Conservation (phyloP, 768 basidiomycete species). For the Boletus bicolor region DNA sequence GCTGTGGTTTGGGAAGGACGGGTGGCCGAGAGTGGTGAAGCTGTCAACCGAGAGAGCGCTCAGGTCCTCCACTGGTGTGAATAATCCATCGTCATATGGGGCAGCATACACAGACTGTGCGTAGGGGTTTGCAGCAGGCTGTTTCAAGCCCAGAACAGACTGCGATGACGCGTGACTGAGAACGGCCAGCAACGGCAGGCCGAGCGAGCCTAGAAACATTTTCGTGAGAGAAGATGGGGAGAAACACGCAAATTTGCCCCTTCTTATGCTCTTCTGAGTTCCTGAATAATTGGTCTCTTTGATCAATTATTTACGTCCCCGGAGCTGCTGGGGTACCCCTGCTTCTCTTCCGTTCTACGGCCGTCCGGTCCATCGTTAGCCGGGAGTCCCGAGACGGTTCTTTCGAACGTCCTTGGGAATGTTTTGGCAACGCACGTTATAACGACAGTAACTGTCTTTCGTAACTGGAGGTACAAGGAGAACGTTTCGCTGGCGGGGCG, state of each 20-base stretch:
- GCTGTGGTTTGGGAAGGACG: conserved; percentile 39
- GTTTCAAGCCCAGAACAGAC: conserved; percentile 16
- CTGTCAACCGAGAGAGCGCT: conserved; percentile 22
- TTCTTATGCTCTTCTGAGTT: not conserved
- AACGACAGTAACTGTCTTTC: not conserved
- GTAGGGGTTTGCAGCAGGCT: not conserved
- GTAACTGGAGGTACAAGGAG: not conserved
- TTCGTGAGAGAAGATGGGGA: not conserved
- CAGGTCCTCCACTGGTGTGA: conserved; percentile 31
- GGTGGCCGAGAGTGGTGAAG: conserved; percentile 40
- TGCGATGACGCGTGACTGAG: conserved; percentile 19
- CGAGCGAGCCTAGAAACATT: conserved; percentile 1
- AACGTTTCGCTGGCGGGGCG: not conserved
- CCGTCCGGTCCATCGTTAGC: not conserved
- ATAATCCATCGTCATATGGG: conserved; percentile 22
- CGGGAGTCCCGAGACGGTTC: not conserved
- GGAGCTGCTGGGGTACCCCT: no score
- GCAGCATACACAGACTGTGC: not conserved
- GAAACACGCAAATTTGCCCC: not conserved
- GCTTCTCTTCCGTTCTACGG: not conserved
- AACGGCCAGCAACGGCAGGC: conserved; percentile 16
- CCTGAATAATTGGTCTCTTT: not conserved
- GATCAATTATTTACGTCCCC: not conserved
- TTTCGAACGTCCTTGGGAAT: not conserved
- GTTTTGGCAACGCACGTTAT: no score